These are phyloP conservation scores for Diaporthe velutina DNA, from an alignment of 2,329 filamentous ascomycete genomes.

Conservation along the genomic window DNA sequence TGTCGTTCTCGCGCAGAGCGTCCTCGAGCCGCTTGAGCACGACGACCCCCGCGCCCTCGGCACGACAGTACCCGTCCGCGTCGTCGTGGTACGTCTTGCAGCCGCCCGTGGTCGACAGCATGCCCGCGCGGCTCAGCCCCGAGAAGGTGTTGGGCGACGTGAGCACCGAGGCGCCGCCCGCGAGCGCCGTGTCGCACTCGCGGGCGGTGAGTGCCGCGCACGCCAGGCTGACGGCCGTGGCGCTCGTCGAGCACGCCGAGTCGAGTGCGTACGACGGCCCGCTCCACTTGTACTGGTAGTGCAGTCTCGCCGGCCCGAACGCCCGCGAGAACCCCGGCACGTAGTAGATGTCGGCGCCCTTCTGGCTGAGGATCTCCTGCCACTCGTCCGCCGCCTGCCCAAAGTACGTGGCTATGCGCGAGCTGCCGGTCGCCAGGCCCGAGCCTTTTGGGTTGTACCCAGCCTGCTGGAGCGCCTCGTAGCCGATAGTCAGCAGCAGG, in stretches of 20 bases:
- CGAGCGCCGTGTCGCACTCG: conserved; percentile 51
- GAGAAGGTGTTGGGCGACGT: conserved; percentile 46
- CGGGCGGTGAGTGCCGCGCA: conserved; percentile 43
- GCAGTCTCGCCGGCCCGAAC: conserved; percentile 50
- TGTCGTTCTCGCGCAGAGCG: conserved; percentile 61
- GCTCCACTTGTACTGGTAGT: conserved; percentile 56
- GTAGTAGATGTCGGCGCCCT: conserved; percentile 19
- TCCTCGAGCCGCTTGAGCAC: conserved; percentile 61
- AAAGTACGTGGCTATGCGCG: neutral
- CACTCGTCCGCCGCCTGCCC: conserved; percentile 16
- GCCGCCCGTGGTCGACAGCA: conserved; percentile 54
- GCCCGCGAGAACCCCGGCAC: conserved; percentile 42
- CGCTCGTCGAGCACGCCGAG: conserved; percentile 54
- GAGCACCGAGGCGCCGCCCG: conserved; percentile 55
- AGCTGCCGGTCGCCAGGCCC: conserved; percentile 19
- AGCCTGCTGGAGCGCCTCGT: conserved; percentile 24
- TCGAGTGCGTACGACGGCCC: conserved; percentile 53
- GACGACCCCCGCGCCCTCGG: conserved; percentile 59
- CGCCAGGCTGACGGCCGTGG: conserved; percentile 50
- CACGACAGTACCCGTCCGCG: conserved; percentile 64
- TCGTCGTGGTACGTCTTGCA: conserved; percentile 50
- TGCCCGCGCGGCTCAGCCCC: conserved; percentile 51
- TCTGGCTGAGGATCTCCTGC: conserved; percentile 41
- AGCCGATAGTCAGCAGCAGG: conserved; percentile 6
- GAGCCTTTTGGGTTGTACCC: conserved; percentile 15